These are phyloP conservation scores for Diaporthe eres DNA, from an alignment of 2,329 filamentous ascomycete genomes.

Conservation along the genomic window DNA sequence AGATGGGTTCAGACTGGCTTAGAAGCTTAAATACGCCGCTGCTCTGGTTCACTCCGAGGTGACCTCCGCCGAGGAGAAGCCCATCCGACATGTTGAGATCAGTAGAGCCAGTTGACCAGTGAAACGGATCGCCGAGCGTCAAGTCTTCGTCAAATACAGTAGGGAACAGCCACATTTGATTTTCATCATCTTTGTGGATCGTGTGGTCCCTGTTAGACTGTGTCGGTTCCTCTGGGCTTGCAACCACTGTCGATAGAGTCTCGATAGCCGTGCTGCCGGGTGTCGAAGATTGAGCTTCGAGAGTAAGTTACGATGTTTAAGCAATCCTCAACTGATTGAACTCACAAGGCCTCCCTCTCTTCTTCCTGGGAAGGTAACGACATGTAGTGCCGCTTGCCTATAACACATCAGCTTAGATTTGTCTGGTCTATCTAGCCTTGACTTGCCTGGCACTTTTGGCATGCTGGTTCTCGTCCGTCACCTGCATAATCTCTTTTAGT, in stretches of 20 bases:
- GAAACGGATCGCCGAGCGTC: neutral
- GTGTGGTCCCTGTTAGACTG: neutral
- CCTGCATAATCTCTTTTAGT: neutral
- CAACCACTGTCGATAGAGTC: neutral
- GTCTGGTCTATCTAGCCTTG: neutral
- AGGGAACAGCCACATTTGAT: neutral
- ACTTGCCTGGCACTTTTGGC: conserved; percentile 8
- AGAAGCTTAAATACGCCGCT: neutral
- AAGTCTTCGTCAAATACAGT: neutral
- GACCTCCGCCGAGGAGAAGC: neutral
- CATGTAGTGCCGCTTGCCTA: neutral
- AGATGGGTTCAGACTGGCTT: neutral
- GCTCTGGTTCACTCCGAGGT: neutral
- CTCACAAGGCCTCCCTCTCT: neutral
- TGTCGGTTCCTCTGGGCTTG: neutral
- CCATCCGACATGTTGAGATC: conserved; percentile 2
- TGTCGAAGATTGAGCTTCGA: neutral
- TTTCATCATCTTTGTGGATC: neutral
- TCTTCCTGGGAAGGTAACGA: conserved; percentile 3
- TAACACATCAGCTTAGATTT: neutral
- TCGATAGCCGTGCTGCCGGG: neutral
- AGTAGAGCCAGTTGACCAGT: neutral
- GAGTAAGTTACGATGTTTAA: neutral
- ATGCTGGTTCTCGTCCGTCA: neutral
- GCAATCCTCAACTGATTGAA: neutral